Evolutionary conservation across 176 grass and related monocot genomes (phyloP).

Genomic region (Rhynchospora pubera): DNA sequence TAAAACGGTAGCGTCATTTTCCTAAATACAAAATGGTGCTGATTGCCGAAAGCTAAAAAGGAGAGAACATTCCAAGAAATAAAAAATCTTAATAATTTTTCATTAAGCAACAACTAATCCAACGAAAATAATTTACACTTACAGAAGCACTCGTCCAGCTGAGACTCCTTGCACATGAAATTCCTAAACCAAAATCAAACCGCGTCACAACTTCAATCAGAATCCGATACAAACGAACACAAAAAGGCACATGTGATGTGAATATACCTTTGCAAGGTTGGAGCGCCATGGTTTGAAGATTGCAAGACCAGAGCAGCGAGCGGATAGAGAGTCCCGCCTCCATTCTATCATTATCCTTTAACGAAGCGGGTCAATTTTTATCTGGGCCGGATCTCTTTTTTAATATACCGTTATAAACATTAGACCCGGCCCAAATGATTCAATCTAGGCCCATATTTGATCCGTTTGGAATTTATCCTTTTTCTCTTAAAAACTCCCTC

Average conservation of each 20-base stretch:
- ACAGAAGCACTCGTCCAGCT: slow-evolving; percentile 13
- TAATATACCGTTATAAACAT: neutral
- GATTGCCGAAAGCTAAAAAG: neutral
- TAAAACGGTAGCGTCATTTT: no score
- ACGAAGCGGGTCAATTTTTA: neutral
- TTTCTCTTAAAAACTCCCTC: neutral
- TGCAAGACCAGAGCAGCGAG: neutral
- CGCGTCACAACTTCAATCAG: neutral
- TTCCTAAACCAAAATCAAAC: neutral
- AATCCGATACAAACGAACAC: neutral
- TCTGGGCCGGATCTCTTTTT: neutral
- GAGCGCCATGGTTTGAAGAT: neutral
- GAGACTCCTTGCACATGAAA: neutral
- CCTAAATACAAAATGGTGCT: neutral
- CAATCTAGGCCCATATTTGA: neutral
- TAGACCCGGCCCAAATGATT: neutral
- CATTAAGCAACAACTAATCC: neutral
- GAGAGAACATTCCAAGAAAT: neutral
- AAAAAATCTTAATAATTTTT: neutral
- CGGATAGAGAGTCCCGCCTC: neutral
- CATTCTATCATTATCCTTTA: neutral
- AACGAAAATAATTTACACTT: neutral
- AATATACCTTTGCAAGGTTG: slow-evolving; percentile 6
- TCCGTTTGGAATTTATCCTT: neutral
- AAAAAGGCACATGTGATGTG: neutral